These are phyloP conservation scores for Ceratobasidium sp. DNA, from an alignment of 1,284 basidiomycete genomes.

Conservation along the genomic window DNA sequence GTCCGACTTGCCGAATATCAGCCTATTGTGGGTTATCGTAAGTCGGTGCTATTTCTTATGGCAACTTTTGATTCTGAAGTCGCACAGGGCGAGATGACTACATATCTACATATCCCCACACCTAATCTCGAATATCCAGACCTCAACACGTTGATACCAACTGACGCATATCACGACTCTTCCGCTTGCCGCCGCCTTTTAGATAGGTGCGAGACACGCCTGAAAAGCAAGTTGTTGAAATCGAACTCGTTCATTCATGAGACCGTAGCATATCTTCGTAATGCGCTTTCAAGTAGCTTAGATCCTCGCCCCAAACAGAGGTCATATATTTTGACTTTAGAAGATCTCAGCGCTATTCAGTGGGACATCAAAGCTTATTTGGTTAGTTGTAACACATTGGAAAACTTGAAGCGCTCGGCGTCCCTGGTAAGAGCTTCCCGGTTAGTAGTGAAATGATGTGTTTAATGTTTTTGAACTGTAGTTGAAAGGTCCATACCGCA, in stretches of 20 bases:
- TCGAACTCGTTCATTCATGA: conserved; percentile 20
- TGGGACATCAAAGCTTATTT: conserved; percentile 36
- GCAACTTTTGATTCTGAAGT: neutral
- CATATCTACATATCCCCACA: conserved; percentile 4
- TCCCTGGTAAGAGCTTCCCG: neutral
- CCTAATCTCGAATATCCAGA: conserved; percentile 16
- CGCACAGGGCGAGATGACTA: conserved; percentile 20
- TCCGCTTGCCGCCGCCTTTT: neutral
- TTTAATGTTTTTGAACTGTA: too few relatives aligned
- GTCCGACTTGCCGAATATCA: conserved; percentile 14
- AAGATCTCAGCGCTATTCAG: conserved; percentile 8
- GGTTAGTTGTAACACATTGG: conserved; percentile 19
- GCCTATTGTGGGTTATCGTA: conserved; percentile 35
- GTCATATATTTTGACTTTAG: conserved; percentile 4
- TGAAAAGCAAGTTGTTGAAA: neutral
- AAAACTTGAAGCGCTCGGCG: conserved; percentile 6
- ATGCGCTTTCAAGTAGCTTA: neutral
- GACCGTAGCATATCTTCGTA: conserved; percentile 15
- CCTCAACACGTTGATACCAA: neutral
- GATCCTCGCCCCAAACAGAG: conserved; percentile 8
- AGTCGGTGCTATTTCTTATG: neutral
- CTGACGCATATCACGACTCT: conserved; percentile 27
- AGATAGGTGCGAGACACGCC: conserved; percentile 32
- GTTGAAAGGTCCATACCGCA: too few relatives aligned
- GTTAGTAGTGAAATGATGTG: too few relatives aligned